Conservation (phyloP, 345 rosid genomes). For the Rhodomyrtus tomentosa region DNA sequence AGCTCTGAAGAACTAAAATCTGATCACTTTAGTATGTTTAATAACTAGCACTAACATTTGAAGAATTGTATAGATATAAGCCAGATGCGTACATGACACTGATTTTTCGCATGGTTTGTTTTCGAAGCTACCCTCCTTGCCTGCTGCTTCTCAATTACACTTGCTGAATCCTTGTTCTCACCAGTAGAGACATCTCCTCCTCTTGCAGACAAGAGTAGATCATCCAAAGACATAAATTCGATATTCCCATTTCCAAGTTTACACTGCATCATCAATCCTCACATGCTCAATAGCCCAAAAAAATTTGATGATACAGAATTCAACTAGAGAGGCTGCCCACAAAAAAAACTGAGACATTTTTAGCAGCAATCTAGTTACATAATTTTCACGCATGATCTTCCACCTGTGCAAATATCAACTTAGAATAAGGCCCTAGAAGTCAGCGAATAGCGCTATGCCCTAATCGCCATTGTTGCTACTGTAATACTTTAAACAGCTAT, state of each 20-base stretch:
- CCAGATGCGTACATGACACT: slow-evolving; percentile 44
- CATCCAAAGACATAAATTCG: slow-evolving; percentile 37
- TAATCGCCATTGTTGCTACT: neutral
- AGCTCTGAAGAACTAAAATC: neutral
- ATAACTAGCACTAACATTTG: neutral
- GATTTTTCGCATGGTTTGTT: neutral
- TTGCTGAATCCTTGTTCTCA: slow-evolving; percentile 12
- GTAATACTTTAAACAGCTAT: neutral
- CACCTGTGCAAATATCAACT: neutral
- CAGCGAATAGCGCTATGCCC: neutral
- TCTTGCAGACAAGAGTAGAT: slow-evolving; percentile 39
- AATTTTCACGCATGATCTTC: neutral
- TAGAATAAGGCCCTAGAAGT: neutral
- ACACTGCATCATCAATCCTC: slow-evolving; percentile 20
- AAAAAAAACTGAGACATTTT: neutral
- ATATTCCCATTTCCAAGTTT: slow-evolving; percentile 24
- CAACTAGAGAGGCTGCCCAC: neutral
- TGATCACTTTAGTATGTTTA: neutral
- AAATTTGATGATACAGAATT: neutral
- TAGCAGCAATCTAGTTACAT: neutral
- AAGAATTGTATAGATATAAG: neutral
- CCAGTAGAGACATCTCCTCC: slow-evolving; percentile 15
- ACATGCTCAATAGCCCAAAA: neutral
- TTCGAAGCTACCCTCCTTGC: neutral
- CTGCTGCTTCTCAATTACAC: slow-evolving; percentile 9